Evolutionary conservation across 352 stramenopile species (phyloP), one percentile per base, ranked within the genome.

Genomic region (Globisporangium okanoganense): DNA sequence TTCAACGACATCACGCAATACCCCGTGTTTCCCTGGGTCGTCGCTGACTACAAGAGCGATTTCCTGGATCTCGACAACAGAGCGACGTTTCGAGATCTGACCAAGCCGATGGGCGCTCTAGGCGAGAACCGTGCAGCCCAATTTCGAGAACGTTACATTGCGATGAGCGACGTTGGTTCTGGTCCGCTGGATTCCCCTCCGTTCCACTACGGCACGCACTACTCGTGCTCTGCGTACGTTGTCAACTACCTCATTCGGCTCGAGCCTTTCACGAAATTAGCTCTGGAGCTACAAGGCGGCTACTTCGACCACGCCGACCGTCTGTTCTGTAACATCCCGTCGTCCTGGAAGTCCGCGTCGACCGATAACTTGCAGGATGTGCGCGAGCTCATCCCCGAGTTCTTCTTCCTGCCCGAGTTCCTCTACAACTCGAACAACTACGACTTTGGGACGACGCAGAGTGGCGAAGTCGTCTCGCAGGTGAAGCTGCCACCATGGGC

Each of bases 1-100:
- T 98, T 98, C 66, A 99, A 98, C 74, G 96, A 99, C 60, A 92
- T 99, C n/a, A 98, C 92, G 40, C 97, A 99, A 71, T 99, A 99
- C 67, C 97, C 97, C 3, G 92, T 93, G 0, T 98, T 99, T 68
- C 97, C 97, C 14, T 99, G 97, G 97, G 72, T 99, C 1, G 65
- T 99, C 10, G 70, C 81, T 12, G 88, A 98, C 60, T 99, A 98
- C 71, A 82, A 56, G 9, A 93, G 75, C 35, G 56, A 71, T 1
- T 92, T 84, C 56, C 68, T 98, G 8, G 85, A 98, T 70, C 67
- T 98, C n/a, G 81, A 81, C 2, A 66, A 87, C 48, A 44, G 58
- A 9, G 61, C 71, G 1, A 96, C 73, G 4, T 99, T 92, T 70
- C 87, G 97, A 1, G 91, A 99, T 80, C 70, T 99, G 35, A 87